These are phyloP conservation scores for Fusarium verrucosum DNA, from an alignment of 2,329 filamentous ascomycete genomes.

Conservation along the genomic window DNA sequence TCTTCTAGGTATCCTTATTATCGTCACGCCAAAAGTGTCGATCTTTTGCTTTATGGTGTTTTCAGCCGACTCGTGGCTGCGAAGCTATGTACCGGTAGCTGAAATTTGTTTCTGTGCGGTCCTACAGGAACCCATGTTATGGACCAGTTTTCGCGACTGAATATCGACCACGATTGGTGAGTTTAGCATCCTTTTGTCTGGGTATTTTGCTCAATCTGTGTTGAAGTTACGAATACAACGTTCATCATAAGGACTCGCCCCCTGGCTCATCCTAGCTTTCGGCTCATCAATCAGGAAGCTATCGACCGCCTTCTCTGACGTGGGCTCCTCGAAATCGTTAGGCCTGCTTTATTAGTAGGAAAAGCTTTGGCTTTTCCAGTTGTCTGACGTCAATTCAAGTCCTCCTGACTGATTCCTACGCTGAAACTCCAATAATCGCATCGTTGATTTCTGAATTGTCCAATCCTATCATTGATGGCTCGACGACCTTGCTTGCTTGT, in stretches of 20 bases:
- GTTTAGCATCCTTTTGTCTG: not conserved
- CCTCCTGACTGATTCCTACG: not conserved
- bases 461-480: not conserved
- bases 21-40: conserved; percentile 6
- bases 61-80: conserved; percentile 10
- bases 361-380: not conserved
- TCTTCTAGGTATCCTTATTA: conserved; percentile 23
- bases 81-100: not conserved
- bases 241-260: not conserved
- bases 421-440: too few species aligned
- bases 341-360: not conserved
- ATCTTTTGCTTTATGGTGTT: conserved; percentile 11
- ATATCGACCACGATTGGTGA: not conserved
- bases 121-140: not conserved
- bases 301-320: not conserved
- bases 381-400: not conserved
- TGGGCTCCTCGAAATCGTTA: not conserved
- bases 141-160: not conserved
- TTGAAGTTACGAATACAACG: not conserved
- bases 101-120: conserved; percentile 10
- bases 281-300: not conserved
- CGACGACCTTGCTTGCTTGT: not conserved
- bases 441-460: not conserved
- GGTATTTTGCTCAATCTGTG: not conserved
- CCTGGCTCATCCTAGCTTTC: not conserved